These are phyloP conservation scores for Fonsecaea pedrosoi DNA, from an alignment of 2,329 filamentous ascomycete species.

Conservation along the genomic window DNA sequence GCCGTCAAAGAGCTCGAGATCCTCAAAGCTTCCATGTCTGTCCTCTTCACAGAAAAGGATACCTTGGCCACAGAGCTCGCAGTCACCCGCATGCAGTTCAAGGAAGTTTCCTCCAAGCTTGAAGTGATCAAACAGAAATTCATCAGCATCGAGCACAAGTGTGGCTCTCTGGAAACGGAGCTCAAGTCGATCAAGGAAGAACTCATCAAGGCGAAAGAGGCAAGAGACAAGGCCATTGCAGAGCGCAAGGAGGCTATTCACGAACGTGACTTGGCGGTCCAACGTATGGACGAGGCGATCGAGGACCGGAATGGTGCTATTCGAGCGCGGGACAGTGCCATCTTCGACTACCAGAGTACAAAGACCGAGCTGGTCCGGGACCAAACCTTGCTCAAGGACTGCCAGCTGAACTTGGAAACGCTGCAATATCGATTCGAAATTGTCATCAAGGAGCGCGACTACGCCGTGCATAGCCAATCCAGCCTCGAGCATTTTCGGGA, in stretches of 20 bases:
- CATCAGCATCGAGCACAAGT: constrained; percentile 4
- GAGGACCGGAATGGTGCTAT: constrained; percentile 1
- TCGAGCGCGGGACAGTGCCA: background rate
- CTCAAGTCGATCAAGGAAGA: constrained; percentile 3
- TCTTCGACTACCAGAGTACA: constrained; percentile 2
- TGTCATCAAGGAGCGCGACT: background rate
- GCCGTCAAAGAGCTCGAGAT: constrained; percentile 2
- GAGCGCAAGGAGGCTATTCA: background rate
- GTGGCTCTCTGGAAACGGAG: background rate
- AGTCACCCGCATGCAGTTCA: background rate
- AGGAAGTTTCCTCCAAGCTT: background rate
- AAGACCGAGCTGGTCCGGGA: background rate
- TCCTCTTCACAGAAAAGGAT: background rate
- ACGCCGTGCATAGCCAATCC: background rate
- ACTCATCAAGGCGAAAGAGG: constrained; percentile 1
- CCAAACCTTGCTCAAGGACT: constrained; percentile 5
- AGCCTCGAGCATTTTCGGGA: background rate
- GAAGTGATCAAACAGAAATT: constrained; percentile 2
- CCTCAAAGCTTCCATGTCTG: background rate
- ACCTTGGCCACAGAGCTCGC: background rate
- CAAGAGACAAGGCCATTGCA: background rate
- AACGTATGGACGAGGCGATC: constrained; percentile 2
- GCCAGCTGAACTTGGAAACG: background rate
- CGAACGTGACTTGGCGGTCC: background rate
- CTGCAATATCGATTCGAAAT: background rate